phyloP scores from a whole-genome alignment of 140 eudicot species.

The Senecio squalidus region DNA sequence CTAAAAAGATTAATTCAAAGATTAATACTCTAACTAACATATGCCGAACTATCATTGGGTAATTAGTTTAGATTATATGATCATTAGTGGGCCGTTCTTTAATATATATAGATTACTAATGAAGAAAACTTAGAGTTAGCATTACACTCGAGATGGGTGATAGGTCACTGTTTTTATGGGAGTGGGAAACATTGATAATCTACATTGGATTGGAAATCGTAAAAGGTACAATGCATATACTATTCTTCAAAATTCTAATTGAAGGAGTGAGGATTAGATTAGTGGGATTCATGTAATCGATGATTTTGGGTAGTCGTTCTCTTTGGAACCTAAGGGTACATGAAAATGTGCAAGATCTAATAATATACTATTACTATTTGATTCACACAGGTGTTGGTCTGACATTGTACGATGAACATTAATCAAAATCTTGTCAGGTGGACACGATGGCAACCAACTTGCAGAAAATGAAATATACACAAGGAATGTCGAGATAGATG shows the following conservation, averaged over 20 bases:
- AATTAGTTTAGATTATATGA: conserved; percentile 11
- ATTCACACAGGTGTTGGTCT: conserved; percentile 52
- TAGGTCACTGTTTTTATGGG: conserved; percentile 23
- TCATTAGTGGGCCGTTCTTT: conserved; percentile 13
- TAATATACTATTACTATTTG: background rate
- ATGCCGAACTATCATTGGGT: conserved; percentile 36
- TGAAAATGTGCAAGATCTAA: background rate
- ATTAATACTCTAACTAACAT: conserved; percentile 32
- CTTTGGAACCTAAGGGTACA: background rate
- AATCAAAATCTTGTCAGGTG: conserved; percentile 28
- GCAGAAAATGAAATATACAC: background rate
- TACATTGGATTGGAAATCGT: conserved; percentile 25
- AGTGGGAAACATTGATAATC: conserved; percentile 24
- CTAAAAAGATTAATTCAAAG: conserved; percentile 19
- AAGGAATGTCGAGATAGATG: conserved; percentile 1
- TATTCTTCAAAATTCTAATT: background rate
- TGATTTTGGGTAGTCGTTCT: conserved; percentile 13
- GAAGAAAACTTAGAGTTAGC: background rate
- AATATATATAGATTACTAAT: background rate
- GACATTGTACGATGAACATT: conserved; percentile 39
- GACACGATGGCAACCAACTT: conserved; percentile 32
- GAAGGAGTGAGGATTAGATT: conserved; percentile 17
- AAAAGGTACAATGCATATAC: background rate
- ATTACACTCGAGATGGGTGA: conserved; percentile 24
- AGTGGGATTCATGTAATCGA: conserved; percentile 9